Conservation (phyloP, 2,329 filamentous ascomycete species). For the Exophiala aquamarina region DNA sequence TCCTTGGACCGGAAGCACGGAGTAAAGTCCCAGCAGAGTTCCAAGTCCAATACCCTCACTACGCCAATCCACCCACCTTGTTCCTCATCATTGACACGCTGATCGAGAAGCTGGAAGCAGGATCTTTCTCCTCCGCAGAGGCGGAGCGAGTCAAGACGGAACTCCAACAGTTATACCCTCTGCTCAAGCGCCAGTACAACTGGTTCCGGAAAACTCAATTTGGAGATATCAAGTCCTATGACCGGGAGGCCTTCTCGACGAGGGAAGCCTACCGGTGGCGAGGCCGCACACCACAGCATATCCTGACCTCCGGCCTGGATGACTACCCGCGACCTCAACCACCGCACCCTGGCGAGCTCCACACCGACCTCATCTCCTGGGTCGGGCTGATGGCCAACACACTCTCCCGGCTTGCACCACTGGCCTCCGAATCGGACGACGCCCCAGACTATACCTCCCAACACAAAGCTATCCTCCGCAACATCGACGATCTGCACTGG, state of each 20-base stretch:
- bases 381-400: constrained; percentile 93
- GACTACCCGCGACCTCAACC: constrained; percentile 94
- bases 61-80: constrained; percentile 92
- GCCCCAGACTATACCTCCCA: constrained; percentile 69
- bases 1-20: constrained; percentile 84
- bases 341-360: constrained; percentile 91
- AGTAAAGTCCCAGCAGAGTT: constrained; percentile 95
- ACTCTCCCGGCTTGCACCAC: constrained; percentile 75
- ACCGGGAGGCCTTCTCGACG: constrained; percentile 81
- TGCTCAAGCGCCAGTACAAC: constrained; percentile 83
- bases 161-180: constrained; percentile 75
- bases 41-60: constrained; percentile 93
- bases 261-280: constrained; percentile 96
- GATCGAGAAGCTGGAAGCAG: constrained; percentile 69
- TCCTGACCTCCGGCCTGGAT: constrained; percentile 89
- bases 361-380: constrained; percentile 93
- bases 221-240: constrained; percentile 88
- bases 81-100: constrained; percentile 87
- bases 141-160: constrained; percentile 29
- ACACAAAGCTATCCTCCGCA: constrained; percentile 74
- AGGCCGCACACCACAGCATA: constrained; percentile 80
- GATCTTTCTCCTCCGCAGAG: constrained; percentile 28
- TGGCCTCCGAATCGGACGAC: constrained; percentile 75
- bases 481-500: constrained; percentile 95
- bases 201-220: constrained; percentile 94